Evolutionary conservation across 345 rosid genomes (phyloP), one percentile per base, ranked within the genome.

Genomic region (Jatropha curcas): DNA sequence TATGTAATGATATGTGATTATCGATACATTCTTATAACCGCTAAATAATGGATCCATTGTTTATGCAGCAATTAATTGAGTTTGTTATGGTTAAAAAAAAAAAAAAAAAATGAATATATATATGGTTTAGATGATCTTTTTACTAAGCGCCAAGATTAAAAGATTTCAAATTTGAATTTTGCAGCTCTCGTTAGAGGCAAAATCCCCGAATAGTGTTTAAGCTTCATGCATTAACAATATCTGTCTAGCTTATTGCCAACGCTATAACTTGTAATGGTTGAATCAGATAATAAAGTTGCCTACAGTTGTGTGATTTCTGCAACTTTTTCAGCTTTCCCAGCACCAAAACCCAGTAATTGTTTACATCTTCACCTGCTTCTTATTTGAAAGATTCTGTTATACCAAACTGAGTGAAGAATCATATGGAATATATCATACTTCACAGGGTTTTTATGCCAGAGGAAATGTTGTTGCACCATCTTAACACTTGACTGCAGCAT

Each of bases 341-440:
- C n/a, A 7, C 31, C 25, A 12, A 6, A 58, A 50, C 28, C 20
- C 50, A 11, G 1, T 27, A 39, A 52, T 16, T 41, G 28, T 52
- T 19, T 17, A 31, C 67, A 41, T 43, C 51, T 53, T 87, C 79
- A 84, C 79, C 81, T 75, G 65, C 71, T 37, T 79, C 76, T 84
- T 43, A 87, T 37, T 63, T 80, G 90, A 66, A 85, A 76, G 61
- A 94, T 80, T 79, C 95, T 81, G 71, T 71, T 90, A 82, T 84
- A 73, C 98, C 97, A 92, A 73, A 90, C 58, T 0, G 98, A 92
- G 75, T 92, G 97, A 79, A 94, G 90, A 50, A 88, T 74, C 96
- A 89, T 92, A 80, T 94, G 91, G 61, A 92, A 90, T 10, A 88
- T 65, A 75, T 94, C 97, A 30, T 84, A 90, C 83, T 88, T 94